phyloP scores from a whole-genome alignment of 176 grass and related monocot species.

The Cenchrus americanus region DNA sequence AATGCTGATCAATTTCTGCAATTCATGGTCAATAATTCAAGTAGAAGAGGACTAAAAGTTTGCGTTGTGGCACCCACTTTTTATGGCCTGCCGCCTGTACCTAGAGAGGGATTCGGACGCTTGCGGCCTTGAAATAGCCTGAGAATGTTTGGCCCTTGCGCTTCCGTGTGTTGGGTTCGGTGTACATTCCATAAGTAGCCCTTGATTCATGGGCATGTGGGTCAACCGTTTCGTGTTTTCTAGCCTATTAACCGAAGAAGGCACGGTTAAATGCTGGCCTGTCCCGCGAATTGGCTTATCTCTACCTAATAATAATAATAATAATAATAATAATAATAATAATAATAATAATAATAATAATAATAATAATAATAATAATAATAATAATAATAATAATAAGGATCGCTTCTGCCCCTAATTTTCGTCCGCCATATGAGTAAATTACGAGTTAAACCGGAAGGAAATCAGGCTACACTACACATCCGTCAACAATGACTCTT shows the following conservation, averaged over 20 bases:
- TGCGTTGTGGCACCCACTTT: constrained; percentile 30
- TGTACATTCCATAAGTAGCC: constrained; percentile 43
- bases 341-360: too few relatives aligned
- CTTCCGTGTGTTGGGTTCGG: constrained; percentile 24
- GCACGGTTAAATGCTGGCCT: background rate
- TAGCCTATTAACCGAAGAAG: background rate
- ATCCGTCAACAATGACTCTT: too few relatives aligned
- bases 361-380: too few relatives aligned
- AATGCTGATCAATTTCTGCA: constrained; percentile 15
- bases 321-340: too few relatives aligned
- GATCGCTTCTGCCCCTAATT: too few relatives aligned
- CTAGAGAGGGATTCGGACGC: background rate
- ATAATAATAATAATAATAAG: too few relatives aligned
- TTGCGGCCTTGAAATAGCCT: constrained; percentile 9
- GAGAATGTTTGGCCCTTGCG: constrained; percentile 24
- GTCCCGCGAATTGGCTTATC: too few relatives aligned
- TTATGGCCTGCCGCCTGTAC: background rate
- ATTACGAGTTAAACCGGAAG: too few relatives aligned
- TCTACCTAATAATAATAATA: too few relatives aligned
- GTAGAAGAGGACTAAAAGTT: background rate
- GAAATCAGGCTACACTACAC: too few relatives aligned
- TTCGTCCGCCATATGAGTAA: too few relatives aligned
- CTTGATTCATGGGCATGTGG: background rate
- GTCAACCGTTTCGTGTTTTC: background rate
- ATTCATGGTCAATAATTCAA: background rate